Evolutionary conservation across 2,329 filamentous ascomycete genomes (phyloP).

Genomic region (Chrysoporthe cubensis): DNA sequence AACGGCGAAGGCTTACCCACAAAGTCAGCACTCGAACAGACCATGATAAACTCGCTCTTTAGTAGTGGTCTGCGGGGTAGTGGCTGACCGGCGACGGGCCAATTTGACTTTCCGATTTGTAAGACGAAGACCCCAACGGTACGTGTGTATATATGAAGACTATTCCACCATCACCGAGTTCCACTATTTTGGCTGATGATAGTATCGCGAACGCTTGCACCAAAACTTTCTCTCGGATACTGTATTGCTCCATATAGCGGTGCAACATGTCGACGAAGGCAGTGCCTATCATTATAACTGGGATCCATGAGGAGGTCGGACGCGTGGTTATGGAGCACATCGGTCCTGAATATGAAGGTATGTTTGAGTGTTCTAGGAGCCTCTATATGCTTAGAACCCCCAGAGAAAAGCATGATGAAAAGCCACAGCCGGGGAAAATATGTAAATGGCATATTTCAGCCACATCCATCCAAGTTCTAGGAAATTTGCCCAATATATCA

Average conservation of each 20-base stretch:
- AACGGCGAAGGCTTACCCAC: neutral
- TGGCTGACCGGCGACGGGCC: neutral
- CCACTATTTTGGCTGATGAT: neutral
- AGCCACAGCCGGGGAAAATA: neutral
- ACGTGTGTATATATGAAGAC: too few relatives aligned
- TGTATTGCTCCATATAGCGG: too few relatives aligned
- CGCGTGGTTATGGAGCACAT: neutral
- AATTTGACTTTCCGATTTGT: neutral
- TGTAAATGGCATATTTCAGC: neutral
- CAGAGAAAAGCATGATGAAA: neutral
- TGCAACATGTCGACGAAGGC: neutral
- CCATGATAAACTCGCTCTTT: neutral
- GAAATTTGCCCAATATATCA: too few relatives aligned
- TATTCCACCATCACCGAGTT: too few relatives aligned
- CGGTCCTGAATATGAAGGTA: slow-evolving; percentile 1
- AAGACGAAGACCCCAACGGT: neutral
- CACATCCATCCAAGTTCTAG: too few relatives aligned
- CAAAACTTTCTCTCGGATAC: too few relatives aligned
- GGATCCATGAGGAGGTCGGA: neutral
- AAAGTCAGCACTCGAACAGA: neutral
- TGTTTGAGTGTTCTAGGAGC: neutral
- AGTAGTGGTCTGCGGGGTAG: too few relatives aligned
- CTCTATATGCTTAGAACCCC: neutral
- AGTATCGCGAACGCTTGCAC: too few relatives aligned
- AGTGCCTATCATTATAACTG: neutral